Evolutionary conservation across 331 rosid genomes (phyloP).

Genomic region (Acacia concinna): DNA sequence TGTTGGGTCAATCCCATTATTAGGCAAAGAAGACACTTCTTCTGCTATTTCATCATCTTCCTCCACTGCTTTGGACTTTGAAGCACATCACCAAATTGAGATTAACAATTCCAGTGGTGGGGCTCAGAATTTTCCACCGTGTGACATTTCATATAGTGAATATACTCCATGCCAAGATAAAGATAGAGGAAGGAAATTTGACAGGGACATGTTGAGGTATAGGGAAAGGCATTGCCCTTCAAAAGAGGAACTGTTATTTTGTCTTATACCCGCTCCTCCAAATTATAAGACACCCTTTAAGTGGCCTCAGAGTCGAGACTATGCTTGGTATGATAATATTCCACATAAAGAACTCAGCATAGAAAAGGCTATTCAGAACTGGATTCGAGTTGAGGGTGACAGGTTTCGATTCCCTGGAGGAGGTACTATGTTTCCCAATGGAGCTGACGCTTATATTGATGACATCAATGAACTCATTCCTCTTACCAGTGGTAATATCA

Average conservation of each 20-base stretch:
- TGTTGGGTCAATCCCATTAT: conserved; percentile 25
- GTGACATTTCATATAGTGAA: conserved; percentile 63
- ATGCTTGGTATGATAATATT: conserved; percentile 89
- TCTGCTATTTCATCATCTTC: conserved; percentile 28
- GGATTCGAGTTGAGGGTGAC: conserved; percentile 96
- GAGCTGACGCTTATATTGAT: conserved; percentile 93
- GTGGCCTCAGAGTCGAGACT: conserved; percentile 96
- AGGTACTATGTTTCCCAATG: conserved; percentile 94
- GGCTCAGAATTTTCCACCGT: conserved; percentile 53
- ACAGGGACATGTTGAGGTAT: conserved; percentile 76
- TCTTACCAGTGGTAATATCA: conserved; percentile 60
- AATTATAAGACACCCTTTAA: conserved; percentile 84
- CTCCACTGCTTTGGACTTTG: conserved; percentile 51
- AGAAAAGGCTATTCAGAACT: conserved; percentile 91
- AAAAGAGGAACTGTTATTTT: conserved; percentile 61
- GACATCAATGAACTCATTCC: conserved; percentile 83
- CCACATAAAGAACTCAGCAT: conserved; percentile 93
- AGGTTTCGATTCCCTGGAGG: conserved; percentile 93
- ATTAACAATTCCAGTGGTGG: conserved; percentile 44
- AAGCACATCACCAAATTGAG: conserved; percentile 67
- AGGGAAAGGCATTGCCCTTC: conserved; percentile 93
- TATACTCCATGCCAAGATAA: conserved; percentile 94
- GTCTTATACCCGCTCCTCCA: conserved; percentile 91
- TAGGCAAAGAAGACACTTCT: not conserved
- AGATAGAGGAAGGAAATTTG: conserved; percentile 63